Evolutionary conservation across 352 stramenopile species (phyloP).

Genomic region (Phytopythium mirpurense): DNA sequence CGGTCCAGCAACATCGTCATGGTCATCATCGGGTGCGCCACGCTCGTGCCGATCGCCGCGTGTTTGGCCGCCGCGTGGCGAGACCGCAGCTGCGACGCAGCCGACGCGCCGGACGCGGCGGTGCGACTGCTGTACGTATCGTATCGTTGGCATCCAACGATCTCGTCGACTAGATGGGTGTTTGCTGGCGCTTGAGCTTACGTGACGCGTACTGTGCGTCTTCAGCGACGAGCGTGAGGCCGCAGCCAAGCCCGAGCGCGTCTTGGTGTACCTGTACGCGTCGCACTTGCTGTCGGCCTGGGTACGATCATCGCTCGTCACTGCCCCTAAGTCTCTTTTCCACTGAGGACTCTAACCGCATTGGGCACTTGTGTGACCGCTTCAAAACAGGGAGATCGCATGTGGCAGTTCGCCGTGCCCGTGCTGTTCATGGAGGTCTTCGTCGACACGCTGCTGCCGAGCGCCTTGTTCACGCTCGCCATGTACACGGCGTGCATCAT

Average conservation of each 20-base stretch:
- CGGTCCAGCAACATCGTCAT: slow-evolving; percentile 51
- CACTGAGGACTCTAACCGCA: no score
- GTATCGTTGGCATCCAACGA: background rate
- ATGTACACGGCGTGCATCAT: slow-evolving; percentile 74
- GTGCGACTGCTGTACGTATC: slow-evolving; percentile 33
- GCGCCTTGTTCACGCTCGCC: slow-evolving; percentile 59
- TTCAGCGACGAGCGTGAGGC: slow-evolving; percentile 43
- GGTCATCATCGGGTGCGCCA: slow-evolving; percentile 41
- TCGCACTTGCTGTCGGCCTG: slow-evolving; percentile 73
- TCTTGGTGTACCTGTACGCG: slow-evolving; percentile 61
- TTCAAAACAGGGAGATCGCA: slow-evolving; percentile 73
- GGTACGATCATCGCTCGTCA: slow-evolving; percentile 15
- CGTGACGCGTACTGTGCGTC: no score
- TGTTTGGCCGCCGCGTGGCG: slow-evolving; percentile 36
- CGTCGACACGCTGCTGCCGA: slow-evolving; percentile 72
- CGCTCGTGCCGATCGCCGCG: slow-evolving; percentile 30
- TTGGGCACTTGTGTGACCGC: no score
- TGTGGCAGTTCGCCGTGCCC: slow-evolving; percentile 79
- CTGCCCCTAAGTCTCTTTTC: no score
- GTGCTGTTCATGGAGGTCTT: slow-evolving; percentile 88
- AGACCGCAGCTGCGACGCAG: slow-evolving; percentile 14
- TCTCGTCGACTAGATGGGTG: no score
- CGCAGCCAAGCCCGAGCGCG: slow-evolving; percentile 3
- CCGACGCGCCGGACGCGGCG: slow-evolving; percentile 19
- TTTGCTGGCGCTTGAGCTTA: no score